Base-by-base conservation (phyloP, 345 rosid species). In the Hypericum perforatum region DNA sequence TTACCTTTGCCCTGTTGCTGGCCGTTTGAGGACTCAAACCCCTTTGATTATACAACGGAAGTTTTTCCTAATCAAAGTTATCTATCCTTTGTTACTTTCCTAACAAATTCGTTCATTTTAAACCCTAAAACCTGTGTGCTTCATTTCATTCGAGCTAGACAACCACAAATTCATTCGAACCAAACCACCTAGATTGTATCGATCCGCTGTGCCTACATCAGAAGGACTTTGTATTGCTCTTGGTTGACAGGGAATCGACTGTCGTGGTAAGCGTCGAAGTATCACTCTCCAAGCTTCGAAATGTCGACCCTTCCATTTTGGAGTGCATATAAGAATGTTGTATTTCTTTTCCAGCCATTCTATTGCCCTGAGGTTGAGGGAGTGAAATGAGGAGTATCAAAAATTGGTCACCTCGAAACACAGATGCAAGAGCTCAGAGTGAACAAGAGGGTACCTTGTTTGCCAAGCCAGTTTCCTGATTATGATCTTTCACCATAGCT, bases 311-410 rank as follows among this genome's bases (percentile, higher is more conserved):
- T 46, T 13, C 37, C 60, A 8, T 6, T 47, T 14, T 49, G 39
- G 36, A 63, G 5, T 48, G 36, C 38, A 12, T 32, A 5, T 8
- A 47, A 48, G 22, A 1, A 9, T 52, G 36, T 7, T 5, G 37
- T 38, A 37, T 38, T 43, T 47, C 54, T 8, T 47, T 63, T 8
- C 16, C 51, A 10, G 11, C 58, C 14, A 11, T 41, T 38, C 49
- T 16, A n/a, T 54, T 44, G 11, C 11, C 62, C 78, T 70, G 70
- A 10, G 56, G 67, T 38, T 12, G 3, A 11, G 3, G 11, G 29
- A 57, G 16, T 15, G 16, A 11, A 55, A 9, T 12, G 11, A 45
- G 53, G 11, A 49, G n/a, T 41, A 1, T 5, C 11, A 29, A 11
- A 59, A 51, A 8, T 4, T 9, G 9, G 48, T 22, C 29, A 40